phyloP scores from a whole-genome alignment of 1,284 basidiomycete species.

The Tilletia caries region DNA sequence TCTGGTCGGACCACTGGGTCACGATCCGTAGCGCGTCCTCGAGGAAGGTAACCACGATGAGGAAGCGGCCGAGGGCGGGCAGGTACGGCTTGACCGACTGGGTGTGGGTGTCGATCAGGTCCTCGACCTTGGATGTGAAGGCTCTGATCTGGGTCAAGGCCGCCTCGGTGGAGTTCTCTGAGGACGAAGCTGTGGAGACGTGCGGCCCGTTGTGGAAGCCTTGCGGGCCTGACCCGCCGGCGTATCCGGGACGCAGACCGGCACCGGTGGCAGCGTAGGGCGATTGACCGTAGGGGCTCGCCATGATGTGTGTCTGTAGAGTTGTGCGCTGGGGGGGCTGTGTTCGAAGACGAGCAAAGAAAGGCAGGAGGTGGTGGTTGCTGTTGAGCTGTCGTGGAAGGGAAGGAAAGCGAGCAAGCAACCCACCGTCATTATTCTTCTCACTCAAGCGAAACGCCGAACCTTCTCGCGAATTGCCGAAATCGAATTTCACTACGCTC shows the following conservation, averaged over 20 bases:
- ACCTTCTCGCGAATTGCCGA: no score
- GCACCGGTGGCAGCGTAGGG: slow-evolving; percentile 25
- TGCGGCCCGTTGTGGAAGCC: slow-evolving; percentile 6
- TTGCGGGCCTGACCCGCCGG: not conserved
- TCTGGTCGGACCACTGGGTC: slow-evolving; percentile 92
- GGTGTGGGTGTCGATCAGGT: slow-evolving; percentile 84
- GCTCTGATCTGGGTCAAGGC: slow-evolving; percentile 77
- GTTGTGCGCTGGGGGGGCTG: not conserved
- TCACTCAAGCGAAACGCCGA: no score
- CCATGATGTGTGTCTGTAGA: not conserved
- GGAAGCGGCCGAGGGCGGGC: slow-evolving; percentile 88
- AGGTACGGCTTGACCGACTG: slow-evolving; percentile 92
- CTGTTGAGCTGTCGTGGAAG: no score
- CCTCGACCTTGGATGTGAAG: slow-evolving; percentile 73
- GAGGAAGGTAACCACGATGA: slow-evolving; percentile 97
- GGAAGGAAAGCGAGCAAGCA: no score
- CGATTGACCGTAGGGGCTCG: slow-evolving; percentile 34
- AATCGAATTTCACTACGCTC: no score
- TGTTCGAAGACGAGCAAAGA: no score
- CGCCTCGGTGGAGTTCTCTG: slow-evolving; percentile 26
- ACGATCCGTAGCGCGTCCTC: slow-evolving; percentile 92
- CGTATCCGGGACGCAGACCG: slow-evolving; percentile 5
- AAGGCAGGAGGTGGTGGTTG: not conserved
- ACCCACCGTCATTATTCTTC: no score
- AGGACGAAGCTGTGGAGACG: slow-evolving; percentile 15